Base-by-base conservation (phyloP, 768 basidiomycete species). In the Tylopilus felleus region DNA sequence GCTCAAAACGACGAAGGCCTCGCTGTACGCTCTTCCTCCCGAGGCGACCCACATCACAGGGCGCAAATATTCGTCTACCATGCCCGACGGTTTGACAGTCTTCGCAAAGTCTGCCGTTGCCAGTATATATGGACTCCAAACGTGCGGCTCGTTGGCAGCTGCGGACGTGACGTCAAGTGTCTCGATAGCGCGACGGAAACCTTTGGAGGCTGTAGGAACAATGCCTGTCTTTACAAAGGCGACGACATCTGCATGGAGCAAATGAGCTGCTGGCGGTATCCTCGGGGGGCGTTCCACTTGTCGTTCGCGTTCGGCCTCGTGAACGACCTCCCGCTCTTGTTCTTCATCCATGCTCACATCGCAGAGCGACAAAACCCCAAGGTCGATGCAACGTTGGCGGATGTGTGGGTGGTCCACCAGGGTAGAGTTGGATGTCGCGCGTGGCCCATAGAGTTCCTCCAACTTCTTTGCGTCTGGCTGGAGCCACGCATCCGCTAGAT, bases 311-410 rank as follows among this genome's bases (percentile, higher is more conserved):
- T 79, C 77, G 8, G 69, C 63, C 58, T 81, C 79, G 22, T 76
- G 75, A 2, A 60, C 56, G 6, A 81, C 64, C 52, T 81, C 78
- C 31, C 79, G 65, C 53, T 81, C 80, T 53, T 80, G 79, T 54
- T 81, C 80, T 57, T 80, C 78, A 27, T 74, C 74, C 61, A 77
- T 61, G 33, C 51, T 59, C 27, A 53, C 57, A 36, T 66, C 60
- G 1, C 57, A 59, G 0, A 55, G 38, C 4, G 55, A 51, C 12
- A 33, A 28, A 27, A 67, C 19, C 1, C 64, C 66, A 29, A 66
- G 66, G 8, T 52, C 36, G 3, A 2, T 19, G 10, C 66, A 68
- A 33, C 39, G 60, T 13, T 36, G 41, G 14, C 25, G 57, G 36
- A 67, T 64, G 2, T 55, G 51, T 16, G 56, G 41, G 13, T 42